Conservation (phyloP, 1,139 yeast genomes). For the Lodderomyces orthopsilosis region DNA sequence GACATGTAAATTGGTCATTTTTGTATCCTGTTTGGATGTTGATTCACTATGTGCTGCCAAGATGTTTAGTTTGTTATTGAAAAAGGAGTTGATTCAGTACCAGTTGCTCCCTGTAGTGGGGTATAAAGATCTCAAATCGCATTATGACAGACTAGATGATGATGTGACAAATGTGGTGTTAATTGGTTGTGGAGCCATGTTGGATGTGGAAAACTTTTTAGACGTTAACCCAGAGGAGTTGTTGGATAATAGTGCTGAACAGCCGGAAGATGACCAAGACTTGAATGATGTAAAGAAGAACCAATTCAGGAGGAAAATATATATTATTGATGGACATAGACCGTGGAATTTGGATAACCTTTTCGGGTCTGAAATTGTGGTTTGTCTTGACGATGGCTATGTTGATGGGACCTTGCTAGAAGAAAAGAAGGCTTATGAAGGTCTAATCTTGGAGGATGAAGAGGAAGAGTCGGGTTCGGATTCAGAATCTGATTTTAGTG, state of each 20-base stretch:
- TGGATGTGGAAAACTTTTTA: conserved; percentile 78
- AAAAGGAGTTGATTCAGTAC: conserved; percentile 80
- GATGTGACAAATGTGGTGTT: conserved; percentile 78
- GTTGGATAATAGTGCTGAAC: conserved; percentile 11
- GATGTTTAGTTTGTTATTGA: conserved; percentile 66
- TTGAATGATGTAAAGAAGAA: neutral
- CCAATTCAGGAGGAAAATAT: conserved; percentile 41
- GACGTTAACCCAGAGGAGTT: conserved; percentile 58
- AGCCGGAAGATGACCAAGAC: conserved; percentile 5
- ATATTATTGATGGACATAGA: conserved; percentile 85
- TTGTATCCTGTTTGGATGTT: conserved; percentile 86
- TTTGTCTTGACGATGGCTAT: conserved; percentile 86
- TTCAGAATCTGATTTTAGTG: conserved; percentile 16
- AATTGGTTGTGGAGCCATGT: conserved; percentile 94
- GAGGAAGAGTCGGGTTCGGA: conserved; percentile 18
- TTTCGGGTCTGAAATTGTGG: conserved; percentile 77
- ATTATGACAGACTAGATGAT: conserved; percentile 62
- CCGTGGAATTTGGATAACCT: conserved; percentile 96
- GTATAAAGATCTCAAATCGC: conserved; percentile 68
- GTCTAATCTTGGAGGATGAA: conserved; percentile 36
- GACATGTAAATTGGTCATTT: conserved; percentile 82
- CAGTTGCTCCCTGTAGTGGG: conserved; percentile 96
- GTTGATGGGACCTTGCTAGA: conserved; percentile 54
- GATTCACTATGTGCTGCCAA: conserved; percentile 92
- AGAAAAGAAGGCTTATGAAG: conserved; percentile 56